Percentiles rank a stretch among this genome's conserved stretches.
phyloP scores from a whole-genome alignment of 139 green algal genomes.

The Coelastrella sp. region DNA sequence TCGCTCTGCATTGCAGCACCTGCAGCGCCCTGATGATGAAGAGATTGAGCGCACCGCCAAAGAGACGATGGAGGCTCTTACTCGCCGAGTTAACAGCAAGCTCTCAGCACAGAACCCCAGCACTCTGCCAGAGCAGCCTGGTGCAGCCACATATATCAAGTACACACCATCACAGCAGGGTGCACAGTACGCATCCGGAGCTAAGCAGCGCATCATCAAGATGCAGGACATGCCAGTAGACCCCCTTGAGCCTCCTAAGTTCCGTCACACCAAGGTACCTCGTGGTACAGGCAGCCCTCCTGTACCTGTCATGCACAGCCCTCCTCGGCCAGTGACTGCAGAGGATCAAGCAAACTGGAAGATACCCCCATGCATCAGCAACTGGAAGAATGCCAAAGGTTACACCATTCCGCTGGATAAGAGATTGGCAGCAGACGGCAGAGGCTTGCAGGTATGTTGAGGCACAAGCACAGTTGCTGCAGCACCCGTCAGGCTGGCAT shows the following conservation, averaged over 20 bases:
- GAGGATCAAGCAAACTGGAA: slow-evolving; percentile 98
- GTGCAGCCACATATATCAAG: slow-evolving; percentile 91
- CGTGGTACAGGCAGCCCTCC: slow-evolving; percentile 89
- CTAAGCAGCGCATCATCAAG: slow-evolving; percentile 94
- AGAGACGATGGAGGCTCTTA: slow-evolving; percentile 82
- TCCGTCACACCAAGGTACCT: slow-evolving; percentile 92
- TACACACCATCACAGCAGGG: slow-evolving; percentile 92
- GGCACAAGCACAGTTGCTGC: too few species aligned
- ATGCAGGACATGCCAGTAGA: slow-evolving; percentile 97
- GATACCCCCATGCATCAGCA: slow-evolving; percentile 97
- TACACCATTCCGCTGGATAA: slow-evolving; percentile 99
- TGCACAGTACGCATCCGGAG: slow-evolving; percentile 56
- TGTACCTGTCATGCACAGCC: slow-evolving; percentile 97
- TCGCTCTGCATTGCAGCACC: slow-evolving; percentile 49
- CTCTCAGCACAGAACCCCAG: slow-evolving; percentile 82
- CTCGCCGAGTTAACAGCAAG: slow-evolving; percentile 82
- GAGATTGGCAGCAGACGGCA: slow-evolving; percentile 96
- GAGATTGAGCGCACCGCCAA: slow-evolving; percentile 75
- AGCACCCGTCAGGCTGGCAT: too few species aligned
- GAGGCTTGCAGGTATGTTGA: slow-evolving; percentile 77
- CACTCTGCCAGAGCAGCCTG: slow-evolving; percentile 80
- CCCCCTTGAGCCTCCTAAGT: slow-evolving; percentile 98
- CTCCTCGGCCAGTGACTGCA: slow-evolving; percentile 85
- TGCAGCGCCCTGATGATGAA: slow-evolving; percentile 85
- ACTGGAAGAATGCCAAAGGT: slow-evolving; percentile 98